phyloP scores from a whole-genome alignment of 2,329 filamentous ascomycete species.

The Waltergamsia citrina region DNA sequence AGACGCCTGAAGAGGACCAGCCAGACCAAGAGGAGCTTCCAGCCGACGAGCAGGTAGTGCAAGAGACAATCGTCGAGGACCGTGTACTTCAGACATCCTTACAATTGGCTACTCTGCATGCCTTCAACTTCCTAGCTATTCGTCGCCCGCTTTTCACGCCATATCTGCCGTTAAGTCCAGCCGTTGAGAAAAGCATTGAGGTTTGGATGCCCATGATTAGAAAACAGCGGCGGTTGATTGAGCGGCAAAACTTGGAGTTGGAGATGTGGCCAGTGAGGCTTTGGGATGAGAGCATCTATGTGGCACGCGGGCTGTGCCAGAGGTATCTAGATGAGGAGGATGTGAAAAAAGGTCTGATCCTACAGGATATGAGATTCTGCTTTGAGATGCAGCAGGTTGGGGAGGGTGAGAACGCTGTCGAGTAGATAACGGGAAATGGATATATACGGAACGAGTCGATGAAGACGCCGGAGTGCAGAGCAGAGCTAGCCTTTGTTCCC shows the following conservation, averaged over 20 bases:
- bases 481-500: no score
- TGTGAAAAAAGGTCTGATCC: no score
- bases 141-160: constrained; percentile 10
- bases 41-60: background rate
- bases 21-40: background rate
- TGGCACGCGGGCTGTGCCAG: constrained; percentile 7
- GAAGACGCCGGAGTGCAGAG: no score
- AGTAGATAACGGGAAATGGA: no score
- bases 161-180: constrained; percentile 8
- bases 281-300: constrained; percentile 9
- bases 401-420: no score
- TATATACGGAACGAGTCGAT: no score
- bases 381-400: no score
- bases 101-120: constrained; percentile 13
- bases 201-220: constrained; percentile 7
- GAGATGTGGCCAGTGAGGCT: constrained; percentile 8
- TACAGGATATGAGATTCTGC: no score
- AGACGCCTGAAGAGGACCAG: no score
- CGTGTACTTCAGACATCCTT: constrained; percentile 8
- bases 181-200: constrained; percentile 7
- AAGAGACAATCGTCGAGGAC: no score
- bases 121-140: constrained; percentile 13
- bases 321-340: constrained; percentile 10
- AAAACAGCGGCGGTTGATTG: constrained; percentile 2
- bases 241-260: constrained; percentile 6